Percentiles rank a stretch among this genome's conserved stretches.
phyloP scores from a whole-genome alignment of 169 alveolate genomes.

The Cryptosporidium bovis region DNA sequence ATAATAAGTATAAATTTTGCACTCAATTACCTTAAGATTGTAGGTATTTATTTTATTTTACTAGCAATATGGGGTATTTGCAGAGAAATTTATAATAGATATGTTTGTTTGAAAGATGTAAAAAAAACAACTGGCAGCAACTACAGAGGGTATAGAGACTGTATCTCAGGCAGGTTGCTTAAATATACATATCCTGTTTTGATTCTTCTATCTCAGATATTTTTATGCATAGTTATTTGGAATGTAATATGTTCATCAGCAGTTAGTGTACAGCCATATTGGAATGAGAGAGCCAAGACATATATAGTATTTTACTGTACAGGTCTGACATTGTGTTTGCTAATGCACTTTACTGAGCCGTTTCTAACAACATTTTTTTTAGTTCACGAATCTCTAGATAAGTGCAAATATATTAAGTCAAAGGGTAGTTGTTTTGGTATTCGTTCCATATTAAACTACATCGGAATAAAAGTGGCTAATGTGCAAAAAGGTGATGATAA shows the following conservation, averaged over 20 bases:
- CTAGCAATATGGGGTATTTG: slow-evolving; percentile 29
- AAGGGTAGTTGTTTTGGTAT: background rate
- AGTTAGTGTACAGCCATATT: slow-evolving; percentile 34
- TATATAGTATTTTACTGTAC: slow-evolving; percentile 42
- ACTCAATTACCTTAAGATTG: slow-evolving; percentile 7
- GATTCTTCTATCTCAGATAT: slow-evolving; percentile 19
- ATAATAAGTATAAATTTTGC: slow-evolving; percentile 42
- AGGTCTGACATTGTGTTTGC: slow-evolving; percentile 11
- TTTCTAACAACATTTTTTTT: slow-evolving; percentile 20
- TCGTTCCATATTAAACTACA: background rate
- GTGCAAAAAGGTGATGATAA: background rate
- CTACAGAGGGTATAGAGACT: slow-evolving; percentile 28
- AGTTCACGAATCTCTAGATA: slow-evolving; percentile 37
- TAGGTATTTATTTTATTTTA: slow-evolving; percentile 7
- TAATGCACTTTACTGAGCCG: slow-evolving; percentile 37
- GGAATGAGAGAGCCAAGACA: slow-evolving; percentile 58
- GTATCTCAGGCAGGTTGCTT: background rate
- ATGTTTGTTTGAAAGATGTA: background rate
- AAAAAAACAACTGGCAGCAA: background rate
- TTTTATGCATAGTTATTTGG: slow-evolving; percentile 56
- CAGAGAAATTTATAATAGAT: slow-evolving; percentile 1
- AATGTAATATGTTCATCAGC: slow-evolving; percentile 59
- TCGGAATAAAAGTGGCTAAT: background rate
- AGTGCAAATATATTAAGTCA: slow-evolving; percentile 30
- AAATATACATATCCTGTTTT: slow-evolving; percentile 3